phyloP scores from a whole-genome alignment of 768 basidiomycete species.

The Tricholoma saponaceum region DNA sequence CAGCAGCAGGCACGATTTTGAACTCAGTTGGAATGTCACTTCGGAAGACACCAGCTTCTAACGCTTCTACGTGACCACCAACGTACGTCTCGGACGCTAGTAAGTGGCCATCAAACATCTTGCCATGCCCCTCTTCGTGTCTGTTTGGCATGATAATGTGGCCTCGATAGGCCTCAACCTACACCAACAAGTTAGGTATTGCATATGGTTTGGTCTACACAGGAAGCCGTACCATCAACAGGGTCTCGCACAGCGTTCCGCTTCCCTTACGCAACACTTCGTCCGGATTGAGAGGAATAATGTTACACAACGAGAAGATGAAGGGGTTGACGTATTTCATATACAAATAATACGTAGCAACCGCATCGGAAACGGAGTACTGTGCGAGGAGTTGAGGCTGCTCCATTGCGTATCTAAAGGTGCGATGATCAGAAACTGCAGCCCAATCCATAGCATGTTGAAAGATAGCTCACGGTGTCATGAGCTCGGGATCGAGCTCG shows the following conservation, averaged over 20 bases:
- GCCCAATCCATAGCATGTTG: background rate
- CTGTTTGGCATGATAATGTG: slow-evolving; percentile 97
- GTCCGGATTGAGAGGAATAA: slow-evolving; percentile 94
- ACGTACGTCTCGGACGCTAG: slow-evolving; percentile 97
- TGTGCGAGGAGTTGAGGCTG: slow-evolving; percentile 93
- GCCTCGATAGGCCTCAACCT: slow-evolving; percentile 95
- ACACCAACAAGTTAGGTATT: slow-evolving; percentile 5
- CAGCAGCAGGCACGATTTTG: slow-evolving; percentile 86
- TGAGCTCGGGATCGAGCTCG: slow-evolving; percentile 95
- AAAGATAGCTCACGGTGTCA: slow-evolving; percentile 87
- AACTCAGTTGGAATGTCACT: slow-evolving; percentile 95
- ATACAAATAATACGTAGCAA: slow-evolving; percentile 99
- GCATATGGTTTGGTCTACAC: background rate
- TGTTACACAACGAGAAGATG: slow-evolving; percentile 98
- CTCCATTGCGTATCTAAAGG: slow-evolving; percentile 84
- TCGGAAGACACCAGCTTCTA: slow-evolving; percentile 97
- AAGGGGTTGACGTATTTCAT: slow-evolving; percentile 99
- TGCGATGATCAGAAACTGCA: slow-evolving; percentile 1
- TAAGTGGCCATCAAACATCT: slow-evolving; percentile 95
- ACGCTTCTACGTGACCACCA: slow-evolving; percentile 96
- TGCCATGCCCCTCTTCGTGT: slow-evolving; percentile 89
- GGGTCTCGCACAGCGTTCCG: slow-evolving; percentile 95
- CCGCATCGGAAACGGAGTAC: slow-evolving; percentile 99
- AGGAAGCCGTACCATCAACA: slow-evolving; percentile 77
- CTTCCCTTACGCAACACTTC: slow-evolving; percentile 95